Base-by-base conservation (phyloP, 257 asterid species). In the Lycium barbarum region DNA sequence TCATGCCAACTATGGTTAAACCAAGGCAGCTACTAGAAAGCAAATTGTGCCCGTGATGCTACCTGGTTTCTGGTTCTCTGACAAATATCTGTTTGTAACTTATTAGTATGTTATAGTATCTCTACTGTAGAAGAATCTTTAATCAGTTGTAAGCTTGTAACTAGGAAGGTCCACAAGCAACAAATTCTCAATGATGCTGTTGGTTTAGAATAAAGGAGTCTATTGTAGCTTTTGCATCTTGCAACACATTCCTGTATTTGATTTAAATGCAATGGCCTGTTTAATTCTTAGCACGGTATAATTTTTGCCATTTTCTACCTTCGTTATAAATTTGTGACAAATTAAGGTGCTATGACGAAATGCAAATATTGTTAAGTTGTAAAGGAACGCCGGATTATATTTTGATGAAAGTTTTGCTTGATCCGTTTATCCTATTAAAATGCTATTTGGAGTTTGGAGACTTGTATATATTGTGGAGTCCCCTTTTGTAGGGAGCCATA, bases 21-120 rank as follows among this genome's bases (percentile, higher is more conserved):
- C 59, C 84, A 79, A 79, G 87, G 72, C 84, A 54, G 72, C 80
- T 84, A 76, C 84, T 84, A 76, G 47, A 51, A 26, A 76, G 47
- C 9, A 76, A 51, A 55, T 51, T 76, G 63, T 76, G 2, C 47
- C 14, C 47, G 63, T 76, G 65, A 76, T 76, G 82, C 63, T 55
- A 76, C 82, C 8, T 76, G 47, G 47, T 76, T 14, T 76, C 82
- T 51, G 82, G n/a, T 49, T 74, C 62, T 22, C 13, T 11, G 58
- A 20, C 43, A 74, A 22, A 22, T 51, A 74, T 76, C 14, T 51
- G 0, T 76, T 14, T 76, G 65, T 13, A 51, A 51, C 47, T 76
- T 76, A 26, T 47, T 74, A 51, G 35, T 71, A 72, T 76, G 82
- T 51, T 26, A 18, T 76, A 76, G 47, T 9, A 5, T 76, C 33